phyloP scores from a whole-genome alignment of 2,329 filamentous ascomycete genomes.

The Fusarium foetens region DNA sequence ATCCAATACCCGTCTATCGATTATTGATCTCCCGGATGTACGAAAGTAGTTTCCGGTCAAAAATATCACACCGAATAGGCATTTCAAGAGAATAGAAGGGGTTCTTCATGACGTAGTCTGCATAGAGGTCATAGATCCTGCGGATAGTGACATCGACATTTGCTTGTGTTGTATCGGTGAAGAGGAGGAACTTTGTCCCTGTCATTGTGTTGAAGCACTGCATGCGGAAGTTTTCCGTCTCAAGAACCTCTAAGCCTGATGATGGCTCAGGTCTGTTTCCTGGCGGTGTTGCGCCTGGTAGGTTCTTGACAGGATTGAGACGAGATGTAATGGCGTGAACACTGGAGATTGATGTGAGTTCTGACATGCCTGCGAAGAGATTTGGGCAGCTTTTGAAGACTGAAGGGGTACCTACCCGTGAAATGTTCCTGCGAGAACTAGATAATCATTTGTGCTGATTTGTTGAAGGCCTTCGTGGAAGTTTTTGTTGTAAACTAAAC shows the following conservation, averaged over 20 bases:
- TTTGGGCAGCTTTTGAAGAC: background rate
- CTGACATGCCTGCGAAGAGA: slow-evolving; percentile 10
- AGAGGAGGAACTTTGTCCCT: slow-evolving; percentile 93
- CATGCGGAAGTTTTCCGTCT: slow-evolving; percentile 92
- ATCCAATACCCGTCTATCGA: slow-evolving; percentile 50
- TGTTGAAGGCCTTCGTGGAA: slow-evolving; percentile 90
- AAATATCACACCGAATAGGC: slow-evolving; percentile 94
- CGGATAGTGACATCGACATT: slow-evolving; percentile 87
- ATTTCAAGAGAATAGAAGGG: slow-evolving; percentile 98
- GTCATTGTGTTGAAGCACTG: slow-evolving; percentile 97
- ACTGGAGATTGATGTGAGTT: slow-evolving; percentile 51
- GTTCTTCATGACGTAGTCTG: slow-evolving; percentile 99
- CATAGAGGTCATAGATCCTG: slow-evolving; percentile 92
- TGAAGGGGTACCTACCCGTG: slow-evolving; percentile 72
- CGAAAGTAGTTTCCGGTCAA: slow-evolving; percentile 84
- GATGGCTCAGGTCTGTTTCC: slow-evolving; percentile 68
- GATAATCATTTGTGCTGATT: slow-evolving; percentile 93
- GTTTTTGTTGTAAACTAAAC: slow-evolving; percentile 93
- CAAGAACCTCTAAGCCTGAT: slow-evolving; percentile 89
- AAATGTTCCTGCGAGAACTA: slow-evolving; percentile 96
- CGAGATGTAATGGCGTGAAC: slow-evolving; percentile 76
- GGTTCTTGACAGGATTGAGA: slow-evolving; percentile 64
- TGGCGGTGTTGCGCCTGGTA: slow-evolving; percentile 50
- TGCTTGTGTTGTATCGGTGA: slow-evolving; percentile 88
- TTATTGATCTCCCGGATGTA: slow-evolving; percentile 81